A percentile compares a stretch with the other conserved stretches of the same genome.
Conservation (phyloP, 306 rosid genomes). For the Aeschynomene evenia region DNA sequence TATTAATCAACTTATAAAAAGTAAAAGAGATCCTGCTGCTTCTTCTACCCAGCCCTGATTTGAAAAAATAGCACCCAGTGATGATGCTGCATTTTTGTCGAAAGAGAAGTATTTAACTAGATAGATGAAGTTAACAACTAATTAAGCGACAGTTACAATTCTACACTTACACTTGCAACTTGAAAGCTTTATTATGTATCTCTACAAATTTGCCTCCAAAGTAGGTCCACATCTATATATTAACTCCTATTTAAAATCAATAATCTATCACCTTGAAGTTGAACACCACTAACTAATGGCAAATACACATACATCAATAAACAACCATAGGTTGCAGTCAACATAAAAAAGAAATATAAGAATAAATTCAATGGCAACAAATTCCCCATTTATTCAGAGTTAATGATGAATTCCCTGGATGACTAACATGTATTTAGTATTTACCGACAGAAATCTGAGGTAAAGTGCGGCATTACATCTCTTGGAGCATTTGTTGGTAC, state of each 20-base stretch:
- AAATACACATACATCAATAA: background rate
- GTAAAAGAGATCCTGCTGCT: background rate
- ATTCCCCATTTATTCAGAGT: background rate
- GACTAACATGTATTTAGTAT: background rate
- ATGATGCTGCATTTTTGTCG: background rate
- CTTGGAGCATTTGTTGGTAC: slow-evolving; percentile 7
- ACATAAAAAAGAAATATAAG: background rate
- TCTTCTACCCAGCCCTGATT: background rate
- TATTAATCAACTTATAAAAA: background rate
- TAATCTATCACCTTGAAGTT: background rate
- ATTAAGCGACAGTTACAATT: too few relatives aligned
- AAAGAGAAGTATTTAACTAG: background rate
- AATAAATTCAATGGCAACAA: background rate
- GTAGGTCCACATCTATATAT: background rate
- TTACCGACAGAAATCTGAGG: slow-evolving; percentile 5
- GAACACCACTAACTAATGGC: background rate
- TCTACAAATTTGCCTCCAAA: background rate
- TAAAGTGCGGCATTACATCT: slow-evolving; percentile 9
- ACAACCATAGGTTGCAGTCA: background rate
- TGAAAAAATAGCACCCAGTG: background rate
- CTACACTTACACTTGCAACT: too few relatives aligned
- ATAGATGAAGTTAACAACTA: background rate
- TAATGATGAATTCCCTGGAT: background rate
- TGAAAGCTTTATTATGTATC: background rate
- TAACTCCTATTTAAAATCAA: background rate